Evolutionary conservation across 371 early-diverging fungal genomes (phyloP).

Genomic region (Parasitella parasitica): DNA sequence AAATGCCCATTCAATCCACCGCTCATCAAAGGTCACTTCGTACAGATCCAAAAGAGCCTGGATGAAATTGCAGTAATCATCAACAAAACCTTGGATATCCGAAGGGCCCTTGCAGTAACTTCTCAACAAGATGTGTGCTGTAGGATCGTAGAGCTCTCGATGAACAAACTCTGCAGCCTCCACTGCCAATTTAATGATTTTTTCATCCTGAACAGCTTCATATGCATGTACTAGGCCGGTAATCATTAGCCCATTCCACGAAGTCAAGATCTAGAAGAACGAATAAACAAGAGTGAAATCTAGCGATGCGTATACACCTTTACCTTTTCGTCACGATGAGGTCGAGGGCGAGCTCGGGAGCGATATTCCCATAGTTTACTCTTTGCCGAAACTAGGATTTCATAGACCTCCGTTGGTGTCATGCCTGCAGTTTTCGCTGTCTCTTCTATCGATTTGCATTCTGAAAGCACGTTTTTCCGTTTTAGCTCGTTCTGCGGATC

Average conservation of each 20-base stretch:
- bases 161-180: conserved; percentile 54
- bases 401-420: conserved; percentile 24
- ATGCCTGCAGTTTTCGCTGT: conserved; percentile 40
- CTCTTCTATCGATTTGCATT: conserved; percentile 39
- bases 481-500: conserved; percentile 66
- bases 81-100: conserved; percentile 55
- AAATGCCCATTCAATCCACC: conserved; percentile 62
- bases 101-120: conserved; percentile 54
- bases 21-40: conserved; percentile 50
- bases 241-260: conserved; percentile 66
- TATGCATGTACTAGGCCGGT: conserved; percentile 50
- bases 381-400: conserved; percentile 28
- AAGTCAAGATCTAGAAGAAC: conserved; percentile 25
- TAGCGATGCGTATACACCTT: neutral
- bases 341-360: conserved; percentile 50
- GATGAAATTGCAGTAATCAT: conserved; percentile 60
- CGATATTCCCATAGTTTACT: conserved; percentile 49
- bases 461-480: conserved; percentile 61
- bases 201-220: conserved; percentile 27
- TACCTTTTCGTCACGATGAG: conserved; percentile 68
- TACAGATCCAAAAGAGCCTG: conserved; percentile 63
- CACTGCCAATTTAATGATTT: conserved; percentile 37
- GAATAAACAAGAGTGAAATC: too few species aligned
- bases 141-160: conserved; percentile 40
- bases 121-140: conserved; percentile 36